Base-by-base conservation (phyloP, 2,329 filamentous ascomycete genomes). In the Penicillium sp. region DNA sequence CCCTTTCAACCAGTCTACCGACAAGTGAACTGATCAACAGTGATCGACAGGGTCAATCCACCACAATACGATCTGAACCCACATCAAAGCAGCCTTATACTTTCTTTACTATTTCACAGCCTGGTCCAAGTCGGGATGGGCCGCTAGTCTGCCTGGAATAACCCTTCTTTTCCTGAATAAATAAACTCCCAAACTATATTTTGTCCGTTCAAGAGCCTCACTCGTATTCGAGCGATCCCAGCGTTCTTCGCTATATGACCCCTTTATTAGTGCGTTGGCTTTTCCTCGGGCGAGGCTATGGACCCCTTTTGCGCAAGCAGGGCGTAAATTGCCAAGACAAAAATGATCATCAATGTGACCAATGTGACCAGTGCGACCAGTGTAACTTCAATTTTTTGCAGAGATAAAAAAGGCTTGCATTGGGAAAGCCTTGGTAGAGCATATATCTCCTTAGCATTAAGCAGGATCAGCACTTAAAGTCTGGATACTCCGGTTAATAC, bases 1-100 rank as follows among this genome's bases (percentile, higher is more conserved):
- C 9, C 13, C 11, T 44, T 44, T 5, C 3, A 37, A 9, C 16
- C 48, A n/a, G 29, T n/a, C 46, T 27, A 10, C 22, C 8, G 27
- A 26, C 11, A 26, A 6, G 33, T 6, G 5, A 22, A n/a, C 10
- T 6, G 35, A 50, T 43, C 48, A 41, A 43, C 35, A 50, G 11
- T 27, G 35, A 41, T 50, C 48, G 48, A 41, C 48, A 50, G 5
- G 7, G 33, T 39, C 48, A 50, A 50, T 41, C 26, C 48, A 50
- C 48, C n/a, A 11, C 8, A 41, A 50, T 41, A 41, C 48, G 48
- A 50, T 50, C 19, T 8, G 2, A 35, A 21, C n/a, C 26, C 46
- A 33, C 46, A 33, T 16, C 16, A 48, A 37, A 35, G 1, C 19
- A 26, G n/a, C 21, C 46, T 31, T 21, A 37, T 48, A 24, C 19